Evolutionary conservation across 208 protist genomes (phyloP), one percentile per base, ranked within the genome.

Genomic region (Leishmania martiniquensis): DNA sequence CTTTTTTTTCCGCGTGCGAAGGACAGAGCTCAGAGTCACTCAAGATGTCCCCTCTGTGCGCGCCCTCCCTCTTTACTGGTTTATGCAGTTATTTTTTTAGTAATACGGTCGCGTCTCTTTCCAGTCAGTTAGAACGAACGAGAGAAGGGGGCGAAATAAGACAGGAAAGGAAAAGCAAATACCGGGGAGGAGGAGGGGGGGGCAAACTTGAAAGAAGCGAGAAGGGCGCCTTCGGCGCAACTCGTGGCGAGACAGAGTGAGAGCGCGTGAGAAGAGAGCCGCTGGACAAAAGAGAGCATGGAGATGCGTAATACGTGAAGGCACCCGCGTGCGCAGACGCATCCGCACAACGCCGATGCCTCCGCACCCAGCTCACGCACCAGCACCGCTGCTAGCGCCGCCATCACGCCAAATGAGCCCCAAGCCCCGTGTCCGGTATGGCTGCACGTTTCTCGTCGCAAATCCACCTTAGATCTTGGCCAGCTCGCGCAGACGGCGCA

Each of bases 401-500:
- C 37, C 37, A 22, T 39, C 29, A 25, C 34, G 37, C 37, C 22
- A 17, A 47, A 57, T 72, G 37, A 51, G 47, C 29, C 65, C 42
- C 42, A 5, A 6, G 17, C n/a, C 42, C 29, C 65, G 65, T 5
- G 65, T 49, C 12, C 42, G 47, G 39, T 29, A 42, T 20, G 25
- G 25, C 15, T 12, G 65, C 65, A 49, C n/a, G 65, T 47, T 69
- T 47, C 42, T 69, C 22, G 65, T 17, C 65, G 6, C 47, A 44
- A 13, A 72, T 4, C 15, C 32, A 17, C 73, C 52, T 86, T 85
- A 90, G 78, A 89, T 84, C 87, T 93, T 92, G 83, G 92, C 83
- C 49, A 99, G 90, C 83, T 99, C 98, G 75, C 99, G 97, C 45
- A 99, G 92, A 91, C 99, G 99, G 89, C 99, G 99, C 72, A 99